Evolutionary conservation across 1,284 basidiomycete species (phyloP).

Genomic region (Wallemia ichthyophaga): DNA sequence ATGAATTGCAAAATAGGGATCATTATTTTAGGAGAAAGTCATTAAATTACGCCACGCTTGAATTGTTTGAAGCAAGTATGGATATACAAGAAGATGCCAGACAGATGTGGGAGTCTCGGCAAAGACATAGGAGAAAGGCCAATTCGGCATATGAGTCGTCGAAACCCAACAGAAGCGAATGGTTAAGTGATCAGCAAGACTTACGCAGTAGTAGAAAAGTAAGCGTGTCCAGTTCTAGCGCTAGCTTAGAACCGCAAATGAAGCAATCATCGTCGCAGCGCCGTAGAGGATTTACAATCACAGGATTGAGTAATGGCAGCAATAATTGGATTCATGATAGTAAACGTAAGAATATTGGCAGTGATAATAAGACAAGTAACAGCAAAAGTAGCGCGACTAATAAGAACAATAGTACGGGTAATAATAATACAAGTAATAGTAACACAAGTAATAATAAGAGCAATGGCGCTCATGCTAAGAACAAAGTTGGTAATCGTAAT

Average conservation of each 20-base stretch:
- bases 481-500: too few relatives aligned
- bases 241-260: background rate
- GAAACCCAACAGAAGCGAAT: background rate
- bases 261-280: background rate
- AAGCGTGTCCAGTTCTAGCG: background rate
- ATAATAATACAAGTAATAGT: too few relatives aligned
- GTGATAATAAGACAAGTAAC: too few relatives aligned
- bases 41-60: background rate
- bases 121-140: background rate
- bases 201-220: background rate
- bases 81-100: background rate
- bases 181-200: background rate
- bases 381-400: too few relatives aligned
- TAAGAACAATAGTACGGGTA: too few relatives aligned
- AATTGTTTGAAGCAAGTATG: background rate
- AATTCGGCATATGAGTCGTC: background rate
- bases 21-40: background rate
- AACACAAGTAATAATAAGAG: too few relatives aligned
- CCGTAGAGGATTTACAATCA: background rate
- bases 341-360: too few relatives aligned
- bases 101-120: background rate
- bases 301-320: background rate
- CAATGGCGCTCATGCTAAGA: too few relatives aligned
- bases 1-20: background rate
- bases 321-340: too few relatives aligned